A percentile compares a stretch with the other conserved stretches of the same genome.
Evolutionary conservation across 441 rosid species (phyloP).

Genomic region (Mallotus repandus): DNA sequence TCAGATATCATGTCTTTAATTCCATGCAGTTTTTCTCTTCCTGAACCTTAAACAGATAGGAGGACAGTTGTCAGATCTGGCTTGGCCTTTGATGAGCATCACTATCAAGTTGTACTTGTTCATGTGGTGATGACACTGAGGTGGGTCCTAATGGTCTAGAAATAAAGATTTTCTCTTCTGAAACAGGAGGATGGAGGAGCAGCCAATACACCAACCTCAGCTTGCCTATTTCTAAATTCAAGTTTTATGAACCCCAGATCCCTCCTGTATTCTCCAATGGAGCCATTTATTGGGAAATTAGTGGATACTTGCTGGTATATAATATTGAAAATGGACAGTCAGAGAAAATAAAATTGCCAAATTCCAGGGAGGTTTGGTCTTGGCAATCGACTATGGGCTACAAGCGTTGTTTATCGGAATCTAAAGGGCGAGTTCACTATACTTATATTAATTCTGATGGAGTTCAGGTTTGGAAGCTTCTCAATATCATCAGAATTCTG

Average conservation of each 20-base stretch:
- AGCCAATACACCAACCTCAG: neutral
- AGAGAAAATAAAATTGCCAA: conserved; percentile 21
- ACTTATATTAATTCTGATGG: conserved; percentile 22
- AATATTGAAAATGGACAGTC: conserved; percentile 9
- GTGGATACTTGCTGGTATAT: conserved; percentile 19
- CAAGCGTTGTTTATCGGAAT: conserved; percentile 25
- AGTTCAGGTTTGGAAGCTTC: conserved; percentile 26
- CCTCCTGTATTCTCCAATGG: conserved; percentile 18
- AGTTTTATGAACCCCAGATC: conserved; percentile 4
- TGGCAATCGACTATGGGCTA: neutral
- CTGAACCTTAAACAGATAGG: conserved; percentile 5
- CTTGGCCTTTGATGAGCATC: conserved; percentile 11
- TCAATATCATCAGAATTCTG: conserved; percentile 9
- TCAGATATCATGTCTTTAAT: conserved; percentile 17
- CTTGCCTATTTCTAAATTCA: conserved; percentile 1
- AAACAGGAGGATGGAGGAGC: conserved; percentile 22
- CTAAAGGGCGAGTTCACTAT: conserved; percentile 18
- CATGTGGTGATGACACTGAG: neutral
- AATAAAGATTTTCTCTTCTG: conserved; percentile 20
- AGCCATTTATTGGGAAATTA: conserved; percentile 27
- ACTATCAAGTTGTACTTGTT: conserved; percentile 22
- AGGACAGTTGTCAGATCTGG: conserved; percentile 13
- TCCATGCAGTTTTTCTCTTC: conserved; percentile 12
- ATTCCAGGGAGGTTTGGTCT: neutral
- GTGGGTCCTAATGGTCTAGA: neutral